Evolutionary conservation across 192 early-diverging fungal species (phyloP).

Genomic region (Linnemannia hyalina): DNA sequence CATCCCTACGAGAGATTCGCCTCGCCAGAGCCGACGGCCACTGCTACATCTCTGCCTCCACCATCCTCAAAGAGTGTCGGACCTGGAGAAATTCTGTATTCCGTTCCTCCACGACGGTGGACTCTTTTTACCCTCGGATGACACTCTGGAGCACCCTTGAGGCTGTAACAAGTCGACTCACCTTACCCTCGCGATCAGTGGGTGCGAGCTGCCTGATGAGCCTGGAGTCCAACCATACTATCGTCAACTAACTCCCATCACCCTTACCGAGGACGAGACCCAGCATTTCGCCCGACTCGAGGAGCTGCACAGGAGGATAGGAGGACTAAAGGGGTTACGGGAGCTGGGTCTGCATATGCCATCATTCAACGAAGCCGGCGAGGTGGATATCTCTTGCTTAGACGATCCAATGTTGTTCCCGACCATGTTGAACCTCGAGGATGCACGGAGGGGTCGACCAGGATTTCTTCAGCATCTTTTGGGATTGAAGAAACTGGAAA

Average conservation of each 20-base stretch:
- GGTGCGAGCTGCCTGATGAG: background rate
- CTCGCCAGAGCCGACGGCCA: background rate
- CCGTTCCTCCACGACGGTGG: background rate
- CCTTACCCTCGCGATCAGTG: background rate
- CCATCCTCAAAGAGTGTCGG: background rate
- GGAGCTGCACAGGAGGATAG: background rate
- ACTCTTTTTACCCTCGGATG: background rate
- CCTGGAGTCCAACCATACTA: background rate
- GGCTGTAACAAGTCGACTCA: background rate
- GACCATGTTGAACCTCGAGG: background rate
- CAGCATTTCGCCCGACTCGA: background rate
- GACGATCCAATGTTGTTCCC: background rate
- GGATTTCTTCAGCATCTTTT: background rate
- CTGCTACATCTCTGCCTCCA: background rate
- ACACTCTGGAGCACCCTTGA: background rate
- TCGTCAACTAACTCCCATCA: background rate
- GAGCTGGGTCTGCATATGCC: background rate
- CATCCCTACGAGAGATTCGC: background rate
- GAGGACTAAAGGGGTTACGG: background rate
- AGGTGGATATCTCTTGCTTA: background rate
- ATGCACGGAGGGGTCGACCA: background rate
- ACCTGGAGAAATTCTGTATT: background rate
- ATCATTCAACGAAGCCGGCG: background rate
- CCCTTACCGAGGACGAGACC: background rate
- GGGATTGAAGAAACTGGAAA: background rate